Base-by-base conservation (phyloP, 768 basidiomycete genomes). In the Cystofilobasidium capitatum region DNA sequence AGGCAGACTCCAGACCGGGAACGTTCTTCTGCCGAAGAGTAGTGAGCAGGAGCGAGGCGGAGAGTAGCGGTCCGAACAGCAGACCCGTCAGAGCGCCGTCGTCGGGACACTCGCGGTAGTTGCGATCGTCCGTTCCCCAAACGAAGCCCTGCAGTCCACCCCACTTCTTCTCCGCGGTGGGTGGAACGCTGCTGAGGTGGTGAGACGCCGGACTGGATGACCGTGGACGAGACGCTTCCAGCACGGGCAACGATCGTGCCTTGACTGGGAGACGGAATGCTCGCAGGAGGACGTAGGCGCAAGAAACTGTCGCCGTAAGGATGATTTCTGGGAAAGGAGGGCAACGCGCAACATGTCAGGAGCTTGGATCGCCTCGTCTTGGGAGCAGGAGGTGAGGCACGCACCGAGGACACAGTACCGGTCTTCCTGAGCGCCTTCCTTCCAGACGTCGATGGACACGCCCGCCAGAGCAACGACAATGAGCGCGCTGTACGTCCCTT, bases 21-120 rank as follows among this genome's bases (percentile, higher is more conserved):
- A 65, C 55, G 63, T 75, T 69, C n/a, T 75, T 73, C 70, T 76
- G 73, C 75, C 74, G 77, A 71, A 78, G 79, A 29, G 81, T 82
- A 54, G 82, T 81, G 71, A 69, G 75, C 1, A 90, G 78, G 62
- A 91, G 75, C 0, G 86, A 84, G 13, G 85, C 81, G 10, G 89
- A 82, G 62, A 94, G 84, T 36, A 94, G 79, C 2, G 92, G 90
- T 16, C 86, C 88, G 37, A 92, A 81, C n/a, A 91, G 81, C 16
- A 94, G 79, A 2, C 88, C 91, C 49, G 87, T 91, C 66, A 89
- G 78, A 29, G 87, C 84, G 17, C 93, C 93, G 75, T 96, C 91
- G 74, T 94, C 92, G 16, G 82, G 77, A 57, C 86, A 87, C 65
- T 88, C 84, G 74, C 91, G 91, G 69, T 71, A 77, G 64, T 78